Evolutionary conservation across 2,329 filamentous ascomycete species (phyloP).

Genomic region (Ophiosphaerella herpotricha): DNA sequence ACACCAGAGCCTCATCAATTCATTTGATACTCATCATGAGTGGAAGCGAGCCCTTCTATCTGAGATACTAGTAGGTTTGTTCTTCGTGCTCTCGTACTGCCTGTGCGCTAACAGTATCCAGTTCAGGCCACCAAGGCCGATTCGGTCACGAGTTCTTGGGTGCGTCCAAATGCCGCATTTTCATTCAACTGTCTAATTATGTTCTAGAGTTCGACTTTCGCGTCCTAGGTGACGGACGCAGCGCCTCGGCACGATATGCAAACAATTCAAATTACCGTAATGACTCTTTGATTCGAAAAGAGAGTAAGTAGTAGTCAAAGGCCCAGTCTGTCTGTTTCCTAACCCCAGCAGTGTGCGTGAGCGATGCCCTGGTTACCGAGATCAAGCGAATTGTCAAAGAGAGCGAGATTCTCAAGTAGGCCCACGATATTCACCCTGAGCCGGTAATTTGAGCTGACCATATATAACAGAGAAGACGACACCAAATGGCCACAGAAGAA

Average conservation of each 20-base stretch:
- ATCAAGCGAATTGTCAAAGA: conserved; percentile 97
- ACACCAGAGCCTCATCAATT: background rate
- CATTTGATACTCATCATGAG: conserved; percentile 48
- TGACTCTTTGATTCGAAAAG: conserved; percentile 97
- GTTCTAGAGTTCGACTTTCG: conserved; percentile 92
- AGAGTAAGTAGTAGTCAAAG: conserved; percentile 68
- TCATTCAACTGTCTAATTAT: conserved; percentile 10
- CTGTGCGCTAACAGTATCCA: conserved; percentile 50
- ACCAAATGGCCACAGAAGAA: conserved; percentile 99
- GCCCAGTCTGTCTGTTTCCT: conserved; percentile 1
- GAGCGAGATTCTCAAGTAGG: conserved; percentile 95
- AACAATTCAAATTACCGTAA: conserved; percentile 99
- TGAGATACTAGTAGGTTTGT: conserved; percentile 88
- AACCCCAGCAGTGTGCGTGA: conserved; percentile 80
- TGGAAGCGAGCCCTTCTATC: conserved; percentile 83
- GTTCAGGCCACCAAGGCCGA: conserved; percentile 94
- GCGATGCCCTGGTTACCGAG: conserved; percentile 84
- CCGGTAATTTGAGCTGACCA: background rate
- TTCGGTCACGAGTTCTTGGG: conserved; percentile 98
- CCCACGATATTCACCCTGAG: background rate
- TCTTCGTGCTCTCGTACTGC: background rate
- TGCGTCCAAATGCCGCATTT: conserved; percentile 48
- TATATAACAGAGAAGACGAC: conserved; percentile 80
- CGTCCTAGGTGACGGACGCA: conserved; percentile 87
- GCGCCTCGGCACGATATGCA: conserved; percentile 92